phyloP scores from a whole-genome alignment of 2,329 filamentous ascomycete genomes.

The Fragosphaeria purpurea region DNA sequence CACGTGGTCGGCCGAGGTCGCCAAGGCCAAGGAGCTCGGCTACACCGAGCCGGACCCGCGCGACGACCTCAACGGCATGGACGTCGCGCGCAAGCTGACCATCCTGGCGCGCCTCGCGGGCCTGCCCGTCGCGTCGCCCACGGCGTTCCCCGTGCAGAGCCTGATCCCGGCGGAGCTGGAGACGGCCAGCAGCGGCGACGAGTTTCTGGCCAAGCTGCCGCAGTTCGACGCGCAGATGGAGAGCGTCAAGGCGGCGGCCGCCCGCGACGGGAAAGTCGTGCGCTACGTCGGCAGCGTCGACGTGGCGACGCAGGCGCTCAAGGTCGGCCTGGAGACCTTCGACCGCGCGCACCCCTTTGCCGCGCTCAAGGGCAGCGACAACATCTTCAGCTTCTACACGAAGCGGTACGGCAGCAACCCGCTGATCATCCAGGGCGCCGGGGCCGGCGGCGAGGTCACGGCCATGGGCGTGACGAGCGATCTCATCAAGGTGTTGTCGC shows the following conservation, averaged over 20 bases:
- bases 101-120: slow-evolving; percentile 84
- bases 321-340: slow-evolving; percentile 85
- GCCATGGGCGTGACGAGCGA: slow-evolving; percentile 97
- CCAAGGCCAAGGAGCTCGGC: slow-evolving; percentile 82
- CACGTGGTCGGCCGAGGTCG: slow-evolving; percentile 84
- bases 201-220: slow-evolving; percentile 74
- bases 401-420: slow-evolving; percentile 87
- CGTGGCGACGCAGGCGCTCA: slow-evolving; percentile 67
- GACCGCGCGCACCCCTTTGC: slow-evolving; percentile 86
- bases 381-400: slow-evolving; percentile 98
- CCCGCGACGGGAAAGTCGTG: slow-evolving; percentile 81
- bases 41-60: slow-evolving; percentile 86
- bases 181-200: slow-evolving; percentile 62
- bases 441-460: slow-evolving; percentile 88
- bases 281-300: slow-evolving; percentile 93
- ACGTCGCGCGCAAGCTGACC: slow-evolving; percentile 91
- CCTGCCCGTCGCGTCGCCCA: slow-evolving; percentile 70
- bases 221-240: slow-evolving; percentile 89
- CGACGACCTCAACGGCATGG: slow-evolving; percentile 78
- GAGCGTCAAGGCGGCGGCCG: slow-evolving; percentile 71
- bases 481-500: slow-evolving; percentile 74
- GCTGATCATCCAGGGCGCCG: slow-evolving; percentile 87
- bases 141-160: slow-evolving; percentile 86
- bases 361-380: slow-evolving; percentile 90
- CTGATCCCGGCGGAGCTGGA: slow-evolving; percentile 85